Conservation (phyloP, 768 basidiomycete genomes). For the Udeniomyces megalosporus region DNA sequence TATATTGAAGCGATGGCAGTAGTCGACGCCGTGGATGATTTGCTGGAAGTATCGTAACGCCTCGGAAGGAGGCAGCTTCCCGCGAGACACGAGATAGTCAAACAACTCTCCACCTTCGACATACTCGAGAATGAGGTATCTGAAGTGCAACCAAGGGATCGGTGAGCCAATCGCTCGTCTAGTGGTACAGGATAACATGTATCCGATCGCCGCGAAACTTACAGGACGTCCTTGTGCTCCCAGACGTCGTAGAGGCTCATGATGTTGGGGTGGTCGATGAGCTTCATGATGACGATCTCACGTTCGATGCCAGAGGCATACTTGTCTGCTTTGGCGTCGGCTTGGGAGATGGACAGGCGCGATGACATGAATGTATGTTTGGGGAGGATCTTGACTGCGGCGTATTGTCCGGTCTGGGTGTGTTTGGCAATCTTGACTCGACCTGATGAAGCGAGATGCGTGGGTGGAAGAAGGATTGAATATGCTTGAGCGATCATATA, state of each 20-base stretch:
- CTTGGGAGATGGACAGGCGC: constrained; percentile 48
- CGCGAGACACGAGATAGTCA: constrained; percentile 70
- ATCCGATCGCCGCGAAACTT: constrained; percentile 24
- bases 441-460: constrained; percentile 36
- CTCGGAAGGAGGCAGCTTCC: constrained; percentile 51
- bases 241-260: constrained; percentile 91
- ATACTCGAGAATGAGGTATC: constrained; percentile 48
- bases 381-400: constrained; percentile 86
- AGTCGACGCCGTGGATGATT: constrained; percentile 77
- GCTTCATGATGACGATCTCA: constrained; percentile 95
- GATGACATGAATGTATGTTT: constrained; percentile 52
- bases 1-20: constrained; percentile 83
- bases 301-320: constrained; percentile 66
- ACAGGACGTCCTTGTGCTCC: constrained; percentile 79
- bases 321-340: constrained; percentile 59
- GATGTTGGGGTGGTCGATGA: constrained; percentile 87
- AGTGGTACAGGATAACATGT: background rate
- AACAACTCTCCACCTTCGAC: constrained; percentile 89
- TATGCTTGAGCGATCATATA: background rate
- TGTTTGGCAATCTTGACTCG: constrained; percentile 80
- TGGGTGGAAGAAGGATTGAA: background rate
- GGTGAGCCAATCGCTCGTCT: background rate
- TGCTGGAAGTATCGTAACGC: constrained; percentile 80
- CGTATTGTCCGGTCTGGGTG: constrained; percentile 66
- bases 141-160: background rate